Evolutionary conservation across 2,329 filamentous ascomycete genomes (phyloP), one percentile per base, ranked within the genome.

Genomic region (Xylaria arbuscula): DNA sequence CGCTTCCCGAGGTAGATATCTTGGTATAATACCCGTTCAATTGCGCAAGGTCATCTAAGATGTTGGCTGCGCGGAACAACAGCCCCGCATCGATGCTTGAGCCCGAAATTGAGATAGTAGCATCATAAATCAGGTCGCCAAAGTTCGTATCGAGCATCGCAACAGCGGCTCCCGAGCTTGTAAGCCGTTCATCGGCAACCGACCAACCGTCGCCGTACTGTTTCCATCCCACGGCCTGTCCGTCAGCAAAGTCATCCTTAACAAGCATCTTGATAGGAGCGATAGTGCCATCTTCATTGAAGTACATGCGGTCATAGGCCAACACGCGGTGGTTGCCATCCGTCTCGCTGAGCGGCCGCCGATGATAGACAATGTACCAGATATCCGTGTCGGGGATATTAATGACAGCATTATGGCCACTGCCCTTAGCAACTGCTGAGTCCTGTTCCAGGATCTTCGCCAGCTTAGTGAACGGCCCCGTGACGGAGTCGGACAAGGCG

Each of bases 231-330:
- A 82, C 73, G 72, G 80, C 77, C 28, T 78, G 72, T 9, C 80
- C 80, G 61, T 83, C 80, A 5, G 78, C 73, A 50, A 83, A 83
- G 70, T 83, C 78, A 69, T 83, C 81, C 66, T 80, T 78, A 10
- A 83, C 81, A 13, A 82, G 75, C 82, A 86, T 85, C 48, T 73
- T 76, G 4, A 86, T 77, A 0, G 79, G 79, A 53, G 77, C 72
- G 48, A 85, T 84, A 45, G 79, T 81, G 19, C 81, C 83, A 38
- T 82, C 75, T 0, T 78, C 76, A 66, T 82, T 79, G 69, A 86
- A 85, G 68, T 81, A 78, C 78, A 86, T 82, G 17, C 82, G 80
- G 72, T 86, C 84, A 60, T 85, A 84, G 40, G 82, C 83, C 2
- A 83, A 74, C 17, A 82, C 80, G 2, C 84, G 82, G 72, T 85